Conservation (phyloP, 2,329 filamentous ascomycete genomes). For the Colletotrichum aenigma region DNA sequence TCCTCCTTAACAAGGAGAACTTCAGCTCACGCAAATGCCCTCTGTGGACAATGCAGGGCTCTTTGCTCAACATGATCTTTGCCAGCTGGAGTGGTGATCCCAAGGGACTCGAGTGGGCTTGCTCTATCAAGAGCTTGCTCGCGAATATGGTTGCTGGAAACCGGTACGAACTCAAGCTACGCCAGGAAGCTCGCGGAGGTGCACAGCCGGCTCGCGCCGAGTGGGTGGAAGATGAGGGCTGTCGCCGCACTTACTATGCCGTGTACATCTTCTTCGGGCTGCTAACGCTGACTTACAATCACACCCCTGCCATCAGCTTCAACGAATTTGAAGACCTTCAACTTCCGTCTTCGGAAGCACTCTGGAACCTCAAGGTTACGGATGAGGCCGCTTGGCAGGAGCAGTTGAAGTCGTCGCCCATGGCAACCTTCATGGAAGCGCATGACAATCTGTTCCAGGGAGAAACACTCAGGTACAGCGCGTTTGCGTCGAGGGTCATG, state of each 20-base stretch:
- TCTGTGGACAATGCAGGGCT: slow-evolving; percentile 97
- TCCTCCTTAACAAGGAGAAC: slow-evolving; percentile 97
- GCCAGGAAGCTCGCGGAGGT: slow-evolving; percentile 84
- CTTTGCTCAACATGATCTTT: slow-evolving; percentile 97
- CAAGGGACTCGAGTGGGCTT: slow-evolving; percentile 97
- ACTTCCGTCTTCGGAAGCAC: slow-evolving; percentile 88
- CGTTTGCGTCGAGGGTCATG: slow-evolving; percentile 96
- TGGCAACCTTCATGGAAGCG: slow-evolving; percentile 88
- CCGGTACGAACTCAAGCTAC: slow-evolving; percentile 92
- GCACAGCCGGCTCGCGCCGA: slow-evolving; percentile 79
- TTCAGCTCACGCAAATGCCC: slow-evolving; percentile 98
- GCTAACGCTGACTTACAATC: slow-evolving; percentile 94
- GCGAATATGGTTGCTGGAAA: slow-evolving; percentile 99
- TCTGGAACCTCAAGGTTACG: slow-evolving; percentile 85
- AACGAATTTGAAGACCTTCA: slow-evolving; percentile 96
- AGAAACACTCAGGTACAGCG: slow-evolving; percentile 88
- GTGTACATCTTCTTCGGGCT: slow-evolving; percentile 99
- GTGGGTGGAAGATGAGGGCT: slow-evolving; percentile 97
- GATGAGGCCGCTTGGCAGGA: slow-evolving; percentile 89
- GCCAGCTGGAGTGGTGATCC: slow-evolving; percentile 98
- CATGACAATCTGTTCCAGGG: slow-evolving; percentile 97
- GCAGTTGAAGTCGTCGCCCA: slow-evolving; percentile 70
- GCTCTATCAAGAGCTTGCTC: slow-evolving; percentile 96
- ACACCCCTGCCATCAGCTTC: slow-evolving; percentile 96
- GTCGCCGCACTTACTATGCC: slow-evolving; percentile 94